Evolutionary conservation across 129 eudicot genomes (phyloP).

Genomic region (Scalesia atractyloides): DNA sequence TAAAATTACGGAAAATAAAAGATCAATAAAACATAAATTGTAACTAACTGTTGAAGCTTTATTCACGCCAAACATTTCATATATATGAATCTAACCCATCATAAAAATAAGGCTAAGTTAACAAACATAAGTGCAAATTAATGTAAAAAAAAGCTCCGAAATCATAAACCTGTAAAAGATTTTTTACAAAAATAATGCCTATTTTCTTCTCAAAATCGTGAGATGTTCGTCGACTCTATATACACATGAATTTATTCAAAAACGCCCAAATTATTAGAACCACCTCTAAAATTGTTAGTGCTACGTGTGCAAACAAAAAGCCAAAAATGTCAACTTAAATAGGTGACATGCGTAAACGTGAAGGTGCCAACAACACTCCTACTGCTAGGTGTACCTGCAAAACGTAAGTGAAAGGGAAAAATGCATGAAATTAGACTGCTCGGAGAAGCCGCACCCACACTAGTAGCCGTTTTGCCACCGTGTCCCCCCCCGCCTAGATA

Average conservation of each 20-base stretch:
- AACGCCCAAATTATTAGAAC: too few species aligned
- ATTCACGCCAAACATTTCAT: conserved; percentile 32
- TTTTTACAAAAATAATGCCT: background rate
- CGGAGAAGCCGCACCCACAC: too few species aligned
- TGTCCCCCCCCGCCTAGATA: too few species aligned
- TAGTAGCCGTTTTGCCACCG: too few species aligned
- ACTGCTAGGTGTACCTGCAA: too few species aligned
- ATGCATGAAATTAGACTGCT: too few species aligned
- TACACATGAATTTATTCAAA: conserved; percentile 30
- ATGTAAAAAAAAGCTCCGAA: conserved; percentile 14
- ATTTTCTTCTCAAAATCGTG: background rate
- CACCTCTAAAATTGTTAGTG: too few species aligned
- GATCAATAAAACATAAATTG: conserved; percentile 34
- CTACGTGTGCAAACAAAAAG: too few species aligned
- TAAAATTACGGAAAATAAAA: conserved; percentile 37
- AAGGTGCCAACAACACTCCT: too few species aligned
- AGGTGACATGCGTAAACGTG: too few species aligned
- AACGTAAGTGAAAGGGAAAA: too few species aligned
- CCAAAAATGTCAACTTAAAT: too few species aligned
- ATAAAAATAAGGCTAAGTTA: background rate
- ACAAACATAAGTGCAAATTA: conserved; percentile 11
- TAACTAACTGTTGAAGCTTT: conserved; percentile 31
- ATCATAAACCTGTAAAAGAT: background rate
- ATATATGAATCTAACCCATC: conserved; percentile 47
- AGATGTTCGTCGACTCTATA: conserved; percentile 31